These are phyloP conservation scores for Chaetoceros muelleri DNA, from an alignment of 108 stramenopile genomes.

Conservation along the genomic window DNA sequence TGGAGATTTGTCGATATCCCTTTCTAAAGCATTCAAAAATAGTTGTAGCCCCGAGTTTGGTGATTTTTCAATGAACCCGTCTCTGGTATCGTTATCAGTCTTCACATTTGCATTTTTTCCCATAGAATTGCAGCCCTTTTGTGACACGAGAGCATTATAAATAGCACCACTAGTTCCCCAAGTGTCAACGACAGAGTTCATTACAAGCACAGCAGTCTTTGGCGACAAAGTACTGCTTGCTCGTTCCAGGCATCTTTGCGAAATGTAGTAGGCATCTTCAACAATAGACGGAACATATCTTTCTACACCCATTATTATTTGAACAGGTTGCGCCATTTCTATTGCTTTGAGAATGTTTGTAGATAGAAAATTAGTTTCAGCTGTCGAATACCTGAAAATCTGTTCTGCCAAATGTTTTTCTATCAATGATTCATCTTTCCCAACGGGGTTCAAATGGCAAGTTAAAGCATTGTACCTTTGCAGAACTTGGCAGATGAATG, in stretches of 20 bases:
- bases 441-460: not conserved
- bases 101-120: constrained; percentile 4
- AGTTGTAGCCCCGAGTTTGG: constrained; percentile 5
- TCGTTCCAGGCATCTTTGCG: constrained; percentile 62
- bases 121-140: constrained; percentile 30
- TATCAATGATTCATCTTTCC: constrained; percentile 3
- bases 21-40: constrained; percentile 63
- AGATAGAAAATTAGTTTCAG: not conserved
- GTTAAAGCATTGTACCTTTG: constrained; percentile 45
- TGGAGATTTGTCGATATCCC: constrained; percentile 23
- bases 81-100: not conserved
- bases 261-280: constrained; percentile 77
- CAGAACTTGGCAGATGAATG: constrained; percentile 61
- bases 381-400: not conserved
- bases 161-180: constrained; percentile 28
- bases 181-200: constrained; percentile 50
- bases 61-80: constrained; percentile 3
- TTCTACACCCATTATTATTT: constrained; percentile 37
- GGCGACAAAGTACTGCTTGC: constrained; percentile 58
- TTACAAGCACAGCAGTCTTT: constrained; percentile 72
- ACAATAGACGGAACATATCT: constrained; percentile 67
- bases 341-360: constrained; percentile 16
- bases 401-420: constrained; percentile 1
- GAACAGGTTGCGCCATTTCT: constrained; percentile 28
- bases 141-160: constrained; percentile 51